Conservation (phyloP, 257 asterid species). For the Echium plantagineum region DNA sequence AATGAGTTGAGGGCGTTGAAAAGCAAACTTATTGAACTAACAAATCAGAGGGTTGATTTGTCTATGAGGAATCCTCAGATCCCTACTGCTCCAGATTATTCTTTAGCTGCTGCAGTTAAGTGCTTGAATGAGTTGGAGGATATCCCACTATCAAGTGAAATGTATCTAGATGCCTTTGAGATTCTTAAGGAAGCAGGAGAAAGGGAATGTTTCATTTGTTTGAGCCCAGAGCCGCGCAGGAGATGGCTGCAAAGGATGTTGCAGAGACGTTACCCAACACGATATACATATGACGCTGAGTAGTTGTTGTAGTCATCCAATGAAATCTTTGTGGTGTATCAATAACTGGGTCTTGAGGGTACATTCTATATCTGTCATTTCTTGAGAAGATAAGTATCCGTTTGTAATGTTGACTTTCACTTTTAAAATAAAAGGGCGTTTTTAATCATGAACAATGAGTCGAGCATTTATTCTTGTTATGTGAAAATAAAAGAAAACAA, state of each 20-base stretch:
- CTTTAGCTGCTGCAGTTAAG: constrained; percentile 50
- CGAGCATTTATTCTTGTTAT: neutral
- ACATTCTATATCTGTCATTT: too few species aligned
- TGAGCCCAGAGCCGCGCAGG: constrained; percentile 84
- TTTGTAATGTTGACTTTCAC: neutral
- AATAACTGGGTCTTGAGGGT: neutral
- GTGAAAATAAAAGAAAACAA: neutral
- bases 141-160: constrained; percentile 67
- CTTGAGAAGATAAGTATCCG: neutral
- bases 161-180: constrained; percentile 89
- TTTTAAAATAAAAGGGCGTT: too few species aligned
- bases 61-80: constrained; percentile 9
- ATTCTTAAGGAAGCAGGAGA: constrained; percentile 58
- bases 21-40: constrained; percentile 53
- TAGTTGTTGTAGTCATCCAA: neutral
- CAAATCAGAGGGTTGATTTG: constrained; percentile 28
- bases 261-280: constrained; percentile 56
- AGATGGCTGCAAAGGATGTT: constrained; percentile 86
- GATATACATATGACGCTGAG: constrained; percentile 40
- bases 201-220: constrained; percentile 72
- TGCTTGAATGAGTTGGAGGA: constrained; percentile 79
- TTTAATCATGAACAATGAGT: too few species aligned
- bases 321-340: too few species aligned
- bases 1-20: constrained; percentile 53
- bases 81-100: constrained; percentile 42